Percentiles rank a stretch among this genome's conserved stretches.
Evolutionary conservation across 2,329 filamentous ascomycete species (phyloP).

Genomic region (Aspergillus quadrilineatus): DNA sequence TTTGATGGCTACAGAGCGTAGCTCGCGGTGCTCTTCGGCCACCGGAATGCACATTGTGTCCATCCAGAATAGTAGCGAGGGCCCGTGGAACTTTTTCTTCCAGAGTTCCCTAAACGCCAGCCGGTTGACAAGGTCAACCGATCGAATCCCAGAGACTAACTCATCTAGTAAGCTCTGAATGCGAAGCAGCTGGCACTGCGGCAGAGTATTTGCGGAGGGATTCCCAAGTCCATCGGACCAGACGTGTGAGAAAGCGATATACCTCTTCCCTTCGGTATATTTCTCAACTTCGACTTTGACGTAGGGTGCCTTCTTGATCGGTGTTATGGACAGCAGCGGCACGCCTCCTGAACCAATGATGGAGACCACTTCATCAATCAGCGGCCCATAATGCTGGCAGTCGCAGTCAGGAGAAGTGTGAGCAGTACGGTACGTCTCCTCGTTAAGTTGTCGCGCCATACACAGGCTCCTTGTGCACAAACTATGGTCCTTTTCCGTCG

Average conservation of each 20-base stretch:
- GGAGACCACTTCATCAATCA: not conserved
- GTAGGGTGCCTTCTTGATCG: conserved; percentile 3
- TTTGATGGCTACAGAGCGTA: conserved; percentile 6
- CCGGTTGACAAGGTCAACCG: conserved; percentile 3
- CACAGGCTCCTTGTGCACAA: conserved; percentile 1
- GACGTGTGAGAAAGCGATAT: conserved; percentile 11
- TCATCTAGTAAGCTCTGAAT: not conserved
- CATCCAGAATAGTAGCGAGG: conserved; percentile 10
- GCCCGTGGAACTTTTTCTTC: conserved; percentile 8
- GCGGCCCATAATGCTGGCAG: not conserved
- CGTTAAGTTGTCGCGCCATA: conserved; percentile 6
- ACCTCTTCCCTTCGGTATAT: conserved; percentile 1
- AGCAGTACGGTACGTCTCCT: conserved; percentile 8
- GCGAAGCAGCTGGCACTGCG: conserved; percentile 2
- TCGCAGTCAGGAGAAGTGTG: conserved; percentile 1
- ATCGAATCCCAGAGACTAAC: conserved; percentile 5
- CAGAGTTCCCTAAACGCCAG: conserved; percentile 7
- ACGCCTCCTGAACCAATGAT: not conserved
- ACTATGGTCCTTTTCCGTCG: not conserved
- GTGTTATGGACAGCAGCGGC: not conserved
- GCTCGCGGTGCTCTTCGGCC: not conserved
- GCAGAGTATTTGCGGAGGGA: conserved; percentile 4
- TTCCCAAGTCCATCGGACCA: conserved; percentile 11
- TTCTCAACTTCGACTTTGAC: conserved; percentile 2
- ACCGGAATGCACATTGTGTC: conserved; percentile 9